Base-by-base conservation (phyloP, 805 yeast species). In the Myxozyma geophila region DNA sequence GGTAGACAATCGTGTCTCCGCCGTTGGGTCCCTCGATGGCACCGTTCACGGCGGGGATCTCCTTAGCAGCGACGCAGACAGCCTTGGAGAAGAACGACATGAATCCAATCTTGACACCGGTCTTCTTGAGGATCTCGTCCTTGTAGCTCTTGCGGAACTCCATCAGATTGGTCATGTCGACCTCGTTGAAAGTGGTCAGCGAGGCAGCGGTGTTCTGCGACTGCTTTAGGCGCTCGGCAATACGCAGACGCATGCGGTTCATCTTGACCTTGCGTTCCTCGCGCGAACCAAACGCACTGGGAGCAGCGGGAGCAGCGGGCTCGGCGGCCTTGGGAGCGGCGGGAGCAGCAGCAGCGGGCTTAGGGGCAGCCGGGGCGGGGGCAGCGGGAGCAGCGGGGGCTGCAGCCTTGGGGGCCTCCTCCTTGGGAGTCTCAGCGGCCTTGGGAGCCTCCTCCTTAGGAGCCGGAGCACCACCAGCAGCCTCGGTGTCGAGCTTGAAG, bases 171-270 rank as follows among this genome's bases (percentile, higher is more conserved):
- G 95, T 82, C 98, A 93, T 95, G 80, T 93, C 99, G 69, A 91
- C 96, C 82, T 93, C 99, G 81, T 93, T 93, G 85, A 93, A 93
- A 56, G 99, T 93, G 61, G 99, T 93, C 76, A 93, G 85, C 53
- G 98, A 90, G 44, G 99, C 99, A 70, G 98, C 96, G 61, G 98
- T 92, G 84, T 95, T 95, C 81, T 93, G 99, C 41, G 98, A 90
- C 83, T 95, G 98, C 90, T 93, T 93, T 76, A 93, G 88, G 81
- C 99, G 90, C 83, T 93, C 98, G 66, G 99, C 97, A 71, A 95
- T 95, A 84, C 99, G 90, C 81, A 90, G 80, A 82, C 99, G 89
- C 98, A 93, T 95, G 83, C 99, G 90, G 87, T 92, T 95, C 98
- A 93, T 93, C 84, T 93, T 93, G 69, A 95, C 96, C 77, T 92